Conservation (phyloP, 352 stramenopile species). For the Phytophthora ramorum region DNA sequence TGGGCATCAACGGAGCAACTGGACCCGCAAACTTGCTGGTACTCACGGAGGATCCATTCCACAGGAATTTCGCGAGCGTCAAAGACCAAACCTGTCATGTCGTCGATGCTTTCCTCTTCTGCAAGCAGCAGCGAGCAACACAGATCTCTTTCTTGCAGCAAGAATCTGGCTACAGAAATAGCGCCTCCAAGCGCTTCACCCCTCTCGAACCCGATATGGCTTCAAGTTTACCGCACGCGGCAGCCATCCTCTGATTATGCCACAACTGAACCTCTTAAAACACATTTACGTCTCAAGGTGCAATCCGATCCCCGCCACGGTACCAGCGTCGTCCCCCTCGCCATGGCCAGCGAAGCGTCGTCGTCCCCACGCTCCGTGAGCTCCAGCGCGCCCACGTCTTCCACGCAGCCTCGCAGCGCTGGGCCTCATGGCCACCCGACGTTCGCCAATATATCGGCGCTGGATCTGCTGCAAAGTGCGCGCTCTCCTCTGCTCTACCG, state of each 20-base stretch:
- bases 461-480: constrained; percentile 78
- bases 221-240: background rate
- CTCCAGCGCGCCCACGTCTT: constrained; percentile 21
- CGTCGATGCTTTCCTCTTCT: background rate
- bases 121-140: too few species aligned
- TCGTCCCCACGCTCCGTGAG: constrained; percentile 35
- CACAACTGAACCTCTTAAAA: constrained; percentile 7
- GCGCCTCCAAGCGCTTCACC: background rate
- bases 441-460: constrained; percentile 42
- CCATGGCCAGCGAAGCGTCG: constrained; percentile 39
- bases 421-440: constrained; percentile 9
- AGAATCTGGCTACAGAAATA: background rate
- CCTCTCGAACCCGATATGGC: constrained; percentile 20
- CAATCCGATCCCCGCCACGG: background rate
- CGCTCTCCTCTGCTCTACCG: background rate
- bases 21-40: background rate
- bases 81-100: constrained; percentile 1
- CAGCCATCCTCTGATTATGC: constrained; percentile 12
- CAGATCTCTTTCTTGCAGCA: too few species aligned
- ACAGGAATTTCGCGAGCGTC: constrained; percentile 19
- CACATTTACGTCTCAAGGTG: constrained; percentile 4
- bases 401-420: constrained; percentile 12
- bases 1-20: constrained; percentile 2
- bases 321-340: constrained; percentile 9
- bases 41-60: constrained; percentile 12